A percentile compares a stretch with the other conserved stretches of the same genome.
Conservation (phyloP, 1,284 basidiomycete genomes). For the Austropuccinia psidii region DNA sequence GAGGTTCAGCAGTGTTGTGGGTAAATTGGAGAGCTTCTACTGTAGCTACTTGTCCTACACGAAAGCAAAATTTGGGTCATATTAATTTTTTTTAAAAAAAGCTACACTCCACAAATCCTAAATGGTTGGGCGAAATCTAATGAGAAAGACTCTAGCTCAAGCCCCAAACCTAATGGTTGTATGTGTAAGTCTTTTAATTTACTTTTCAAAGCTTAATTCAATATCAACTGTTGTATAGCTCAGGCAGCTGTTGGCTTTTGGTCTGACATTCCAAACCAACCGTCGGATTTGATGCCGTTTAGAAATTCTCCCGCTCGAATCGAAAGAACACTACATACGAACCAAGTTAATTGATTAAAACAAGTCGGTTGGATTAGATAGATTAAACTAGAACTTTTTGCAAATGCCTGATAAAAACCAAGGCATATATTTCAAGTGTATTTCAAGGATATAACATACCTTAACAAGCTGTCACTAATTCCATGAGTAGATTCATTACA, state of each 20-base stretch:
- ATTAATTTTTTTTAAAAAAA: background rate
- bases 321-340: slow-evolving; percentile 38
- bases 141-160: background rate
- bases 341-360: background rate
- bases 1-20: no score
- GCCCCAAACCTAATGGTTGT: background rate
- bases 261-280: slow-evolving; percentile 28
- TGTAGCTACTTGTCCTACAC: no score
- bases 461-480: slow-evolving; percentile 56
- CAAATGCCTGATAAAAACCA: background rate
- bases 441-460: slow-evolving; percentile 39
- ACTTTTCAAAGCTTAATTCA: background rate
- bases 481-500: slow-evolving; percentile 57
- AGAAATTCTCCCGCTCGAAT: slow-evolving; percentile 40
- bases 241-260: background rate
- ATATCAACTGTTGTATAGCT: background rate
- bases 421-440: background rate
- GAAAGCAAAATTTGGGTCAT: no score
- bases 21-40: no score
- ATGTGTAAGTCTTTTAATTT: background rate
- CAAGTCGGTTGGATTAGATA: background rate
- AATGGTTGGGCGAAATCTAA: background rate
- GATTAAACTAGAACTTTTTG: background rate
- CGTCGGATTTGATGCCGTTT: slow-evolving; percentile 36
- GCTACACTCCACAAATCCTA: background rate